phyloP scores from a whole-genome alignment of 768 basidiomycete genomes.

The Boletus tomentosulus region DNA sequence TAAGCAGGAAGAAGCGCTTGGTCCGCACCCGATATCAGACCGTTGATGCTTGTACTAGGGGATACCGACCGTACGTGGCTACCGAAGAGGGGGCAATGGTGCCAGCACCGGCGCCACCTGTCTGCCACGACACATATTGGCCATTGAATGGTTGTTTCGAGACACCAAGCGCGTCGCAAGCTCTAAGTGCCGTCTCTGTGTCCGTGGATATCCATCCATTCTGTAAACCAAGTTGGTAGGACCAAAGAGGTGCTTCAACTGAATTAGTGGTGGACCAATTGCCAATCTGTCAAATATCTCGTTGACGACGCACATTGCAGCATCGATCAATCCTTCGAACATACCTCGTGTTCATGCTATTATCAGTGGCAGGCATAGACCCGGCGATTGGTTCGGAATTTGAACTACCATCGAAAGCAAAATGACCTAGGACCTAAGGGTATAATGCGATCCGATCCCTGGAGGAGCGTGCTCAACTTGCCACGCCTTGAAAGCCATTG shows the following conservation, averaged over 20 bases:
- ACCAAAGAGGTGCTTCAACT: slow-evolving; percentile 60
- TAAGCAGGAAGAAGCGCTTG: slow-evolving; percentile 52
- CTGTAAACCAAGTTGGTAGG: slow-evolving; percentile 63
- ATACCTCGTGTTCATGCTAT: slow-evolving; percentile 45
- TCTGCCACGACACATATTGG: too few relatives aligned
- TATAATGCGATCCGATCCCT: too few relatives aligned
- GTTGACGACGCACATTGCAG: background rate
- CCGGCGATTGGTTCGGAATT: slow-evolving; percentile 32
- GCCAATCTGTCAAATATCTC: slow-evolving; percentile 44
- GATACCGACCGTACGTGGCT: slow-evolving; percentile 46
- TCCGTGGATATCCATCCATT: slow-evolving; percentile 78
- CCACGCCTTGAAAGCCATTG: slow-evolving; percentile 53
- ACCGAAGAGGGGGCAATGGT: slow-evolving; percentile 42
- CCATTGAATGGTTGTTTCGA: too few relatives aligned
- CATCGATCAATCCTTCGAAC: background rate
- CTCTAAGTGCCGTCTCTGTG: slow-evolving; percentile 62
- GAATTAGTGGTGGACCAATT: slow-evolving; percentile 47
- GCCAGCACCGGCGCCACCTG: slow-evolving; percentile 56
- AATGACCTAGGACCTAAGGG: slow-evolving; percentile 20
- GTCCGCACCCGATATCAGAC: slow-evolving; percentile 35
- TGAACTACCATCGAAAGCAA: slow-evolving; percentile 49
- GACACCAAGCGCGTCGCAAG: slow-evolving; percentile 55
- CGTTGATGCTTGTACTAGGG: slow-evolving; percentile 46
- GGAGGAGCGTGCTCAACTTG: slow-evolving; percentile 33
- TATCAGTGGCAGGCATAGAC: slow-evolving; percentile 17